Percentiles rank a stretch among this genome's conserved stretches.
phyloP scores from a whole-genome alignment of 1,284 basidiomycete genomes.

The Trichosporon asahii region DNA sequence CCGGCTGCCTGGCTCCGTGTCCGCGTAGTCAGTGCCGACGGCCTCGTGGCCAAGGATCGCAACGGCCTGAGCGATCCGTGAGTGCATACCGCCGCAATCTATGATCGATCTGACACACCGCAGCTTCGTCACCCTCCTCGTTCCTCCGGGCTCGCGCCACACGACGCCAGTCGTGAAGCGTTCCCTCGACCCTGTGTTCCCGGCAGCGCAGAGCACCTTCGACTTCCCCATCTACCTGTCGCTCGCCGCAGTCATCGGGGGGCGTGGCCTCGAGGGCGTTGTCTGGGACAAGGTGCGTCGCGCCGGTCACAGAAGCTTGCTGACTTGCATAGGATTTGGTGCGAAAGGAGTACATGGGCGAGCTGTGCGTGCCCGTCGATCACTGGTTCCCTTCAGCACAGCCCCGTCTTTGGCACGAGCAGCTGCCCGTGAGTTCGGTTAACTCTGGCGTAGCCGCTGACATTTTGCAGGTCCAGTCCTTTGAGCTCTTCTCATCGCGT shows the following conservation, averaged over 20 bases:
- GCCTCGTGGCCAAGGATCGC: slow-evolving; percentile 55
- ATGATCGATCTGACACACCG: slow-evolving; percentile 64
- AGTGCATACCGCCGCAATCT: slow-evolving; percentile 55
- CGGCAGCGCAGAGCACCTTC: slow-evolving; percentile 72
- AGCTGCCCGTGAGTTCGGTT: slow-evolving; percentile 36
- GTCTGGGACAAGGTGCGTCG: slow-evolving; percentile 85
- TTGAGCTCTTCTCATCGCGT: slow-evolving; percentile 58
- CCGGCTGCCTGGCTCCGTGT: slow-evolving; percentile 51
- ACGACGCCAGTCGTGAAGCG: slow-evolving; percentile 78
- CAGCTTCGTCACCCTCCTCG: slow-evolving; percentile 65
- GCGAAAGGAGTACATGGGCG: slow-evolving; percentile 90
- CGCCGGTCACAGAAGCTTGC: background rate
- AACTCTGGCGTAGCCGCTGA: background rate
- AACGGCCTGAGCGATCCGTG: slow-evolving; percentile 53
- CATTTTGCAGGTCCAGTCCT: slow-evolving; percentile 12
- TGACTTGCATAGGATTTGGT: slow-evolving; percentile 54
- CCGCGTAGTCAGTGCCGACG: slow-evolving; percentile 52
- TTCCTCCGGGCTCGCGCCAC: slow-evolving; percentile 62
- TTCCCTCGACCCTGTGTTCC: slow-evolving; percentile 70
- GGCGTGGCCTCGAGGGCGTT: slow-evolving; percentile 68
- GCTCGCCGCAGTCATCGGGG: slow-evolving; percentile 67
- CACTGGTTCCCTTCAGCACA: slow-evolving; percentile 69
- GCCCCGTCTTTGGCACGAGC: slow-evolving; percentile 40
- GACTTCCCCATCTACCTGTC: slow-evolving; percentile 78
- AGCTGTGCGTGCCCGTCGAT: slow-evolving; percentile 69